Base-by-base conservation (phyloP, 768 basidiomycete genomes). In the Melanogaster broomeanus region DNA sequence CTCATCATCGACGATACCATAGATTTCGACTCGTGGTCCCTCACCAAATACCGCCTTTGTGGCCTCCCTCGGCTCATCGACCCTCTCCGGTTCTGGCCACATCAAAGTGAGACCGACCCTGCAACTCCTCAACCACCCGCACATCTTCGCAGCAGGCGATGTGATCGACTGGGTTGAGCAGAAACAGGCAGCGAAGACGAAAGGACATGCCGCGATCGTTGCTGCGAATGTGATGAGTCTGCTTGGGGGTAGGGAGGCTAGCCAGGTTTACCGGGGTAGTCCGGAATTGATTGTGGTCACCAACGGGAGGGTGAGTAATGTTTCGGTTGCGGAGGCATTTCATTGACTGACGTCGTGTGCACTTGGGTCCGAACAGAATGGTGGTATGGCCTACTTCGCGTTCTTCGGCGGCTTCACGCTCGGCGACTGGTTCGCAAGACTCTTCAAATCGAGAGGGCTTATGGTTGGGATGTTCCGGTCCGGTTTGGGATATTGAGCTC, bases 141-240 rank as follows among this genome's bases (percentile, higher is more conserved):
- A 74, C 51, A 78, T 89, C 13, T 88, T 84, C 50, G 88, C 87
- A 0, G 74, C 69, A 3, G 87, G 87, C 2, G 87, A 90, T 59
- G 74, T 84, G 51, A 77, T 83, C 53, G 81, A 84, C 34, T 82
- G 78, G 73, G 49, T 67, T 1, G 87, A 87, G 64, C 81, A 87
- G 65, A 87, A 87, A 58, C 84, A 79, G 42, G 68, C 67, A 0
- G 72, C 67, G 15, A 87, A 88, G 62, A 71, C 70, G 1, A 21
- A 42, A 2, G 59, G 58, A 6, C 87, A 88, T 53, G 75, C 58
- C 22, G 45, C 16, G 0, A 52, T 86, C 34, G 70, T 82, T 33
- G 72, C 69, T 3, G 66, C 72, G 25, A 88, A 89, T 51, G 63
- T 85, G 15, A 28, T 81, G 0, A 64, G 66, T 27, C 60, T 79